Base-by-base conservation (phyloP, 495 filamentous ascomycete genomes). In the Parathielavia appendiculata region DNA sequence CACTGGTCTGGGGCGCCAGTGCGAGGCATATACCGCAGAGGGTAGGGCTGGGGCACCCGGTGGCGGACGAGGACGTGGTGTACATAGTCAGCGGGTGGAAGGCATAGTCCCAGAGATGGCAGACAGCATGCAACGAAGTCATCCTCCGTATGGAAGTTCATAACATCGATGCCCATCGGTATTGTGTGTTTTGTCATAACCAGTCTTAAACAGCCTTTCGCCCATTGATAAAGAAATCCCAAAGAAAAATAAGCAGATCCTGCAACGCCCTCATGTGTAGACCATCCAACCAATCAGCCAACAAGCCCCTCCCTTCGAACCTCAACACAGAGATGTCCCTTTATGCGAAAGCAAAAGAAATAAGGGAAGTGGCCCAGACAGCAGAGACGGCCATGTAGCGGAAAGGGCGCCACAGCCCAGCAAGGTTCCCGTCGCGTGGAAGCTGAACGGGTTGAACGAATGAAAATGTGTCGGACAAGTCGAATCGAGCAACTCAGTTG, bases 21-120 rank as follows among this genome's bases (percentile, higher is more conserved):
- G 93, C 93, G 20, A 79, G 90, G 63, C 95, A 99, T 80, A 79
- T 96, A 14, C 93, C 95, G 14, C 95, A 99, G 74, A 81, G 95
- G 45, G 92, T 97, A 34, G 95, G 95, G 3, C 72, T 99, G 68
- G 77, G 81, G 10, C 95, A 99, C 81, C 62, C 82, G 41, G 92
- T 99, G 57, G 79, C 86, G 2, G 95, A 99, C 67, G 95, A 97
- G 75, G 95, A 99, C 78, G 95, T 99, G 47, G 91, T 99, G 56
- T 92, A 88, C 63, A 96, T 99, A 69, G 89, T 97, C n/a, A 87
- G 85, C 51, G 88, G 85, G 65, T 91, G 77, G 66, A 81, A 78
- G 64, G 80, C 79, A 16, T 83, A 75, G 64, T 51, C n/a, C 19
- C 17, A 0, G 4, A 4, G 13, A 10, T 22, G 38, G 4, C 9